Evolutionary conservation across 1,284 basidiomycete genomes (phyloP).

Genomic region (Puccinia coronata): DNA sequence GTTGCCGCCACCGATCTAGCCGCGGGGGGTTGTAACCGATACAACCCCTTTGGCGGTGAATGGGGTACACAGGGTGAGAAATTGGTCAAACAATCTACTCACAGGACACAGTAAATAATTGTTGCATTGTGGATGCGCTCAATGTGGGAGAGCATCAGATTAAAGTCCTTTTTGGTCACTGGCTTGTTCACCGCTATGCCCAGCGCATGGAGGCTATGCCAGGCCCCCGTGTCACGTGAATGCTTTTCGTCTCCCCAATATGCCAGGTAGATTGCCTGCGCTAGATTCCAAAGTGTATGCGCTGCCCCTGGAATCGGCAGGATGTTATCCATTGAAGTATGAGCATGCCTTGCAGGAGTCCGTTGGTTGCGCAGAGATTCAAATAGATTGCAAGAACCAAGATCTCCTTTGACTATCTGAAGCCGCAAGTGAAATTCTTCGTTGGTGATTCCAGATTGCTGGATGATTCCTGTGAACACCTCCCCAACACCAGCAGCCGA

Average conservation of each 20-base stretch:
- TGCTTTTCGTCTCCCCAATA: not conserved
- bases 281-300: not conserved
- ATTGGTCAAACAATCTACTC: not conserved
- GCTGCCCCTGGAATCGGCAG: not conserved
- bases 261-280: not conserved
- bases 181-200: not conserved
- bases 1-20: too few relatives aligned
- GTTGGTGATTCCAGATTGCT: not conserved
- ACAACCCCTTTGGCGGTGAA: too few relatives aligned
- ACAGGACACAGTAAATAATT: not conserved
- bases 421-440: not conserved
- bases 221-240: not conserved
- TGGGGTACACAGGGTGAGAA: too few relatives aligned
- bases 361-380: not conserved
- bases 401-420: not conserved
- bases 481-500: slow-evolving; percentile 3
- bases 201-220: not conserved
- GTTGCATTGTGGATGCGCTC: not conserved
- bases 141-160: not conserved
- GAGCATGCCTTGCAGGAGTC: not conserved
- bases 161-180: not conserved
- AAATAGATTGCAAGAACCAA: not conserved
- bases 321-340: not conserved
- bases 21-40: too few relatives aligned
- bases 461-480: not conserved